phyloP scores from a whole-genome alignment of 2,329 filamentous ascomycete genomes.

The Pseudogymnoascus verrucosus region DNA sequence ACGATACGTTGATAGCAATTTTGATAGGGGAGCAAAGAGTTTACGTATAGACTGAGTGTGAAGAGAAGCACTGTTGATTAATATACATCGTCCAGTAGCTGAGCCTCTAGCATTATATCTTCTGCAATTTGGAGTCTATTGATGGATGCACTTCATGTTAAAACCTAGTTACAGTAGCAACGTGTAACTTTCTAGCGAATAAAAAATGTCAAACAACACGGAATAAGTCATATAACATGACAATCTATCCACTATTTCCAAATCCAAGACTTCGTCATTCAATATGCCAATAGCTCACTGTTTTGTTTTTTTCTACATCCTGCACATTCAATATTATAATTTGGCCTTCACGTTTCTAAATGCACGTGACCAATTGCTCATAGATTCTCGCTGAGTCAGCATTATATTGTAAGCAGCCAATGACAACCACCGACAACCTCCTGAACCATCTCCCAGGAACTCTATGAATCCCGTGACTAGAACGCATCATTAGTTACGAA shows the following conservation, averaged over 20 bases:
- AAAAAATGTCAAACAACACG: neutral
- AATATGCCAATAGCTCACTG: neutral
- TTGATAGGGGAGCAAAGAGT: neutral
- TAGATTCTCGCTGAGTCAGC: neutral
- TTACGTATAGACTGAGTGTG: constrained; percentile 5
- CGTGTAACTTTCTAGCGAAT: neutral
- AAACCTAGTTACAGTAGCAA: neutral
- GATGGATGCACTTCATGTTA: neutral
- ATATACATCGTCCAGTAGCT: constrained; percentile 1
- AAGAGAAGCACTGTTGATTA: constrained; percentile 6
- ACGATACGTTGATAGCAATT: neutral
- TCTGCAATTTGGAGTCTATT: neutral
- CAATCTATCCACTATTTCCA: neutral
- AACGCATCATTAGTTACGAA: neutral
- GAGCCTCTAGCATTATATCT: neutral
- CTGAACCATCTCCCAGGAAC: neutral
- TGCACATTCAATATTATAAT: neutral
- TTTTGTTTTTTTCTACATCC: neutral
- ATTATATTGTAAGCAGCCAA: neutral
- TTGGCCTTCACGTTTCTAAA: neutral
- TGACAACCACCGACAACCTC: neutral
- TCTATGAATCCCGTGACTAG: neutral
- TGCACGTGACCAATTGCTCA: neutral
- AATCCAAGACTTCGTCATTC: neutral
- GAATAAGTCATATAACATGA: neutral